A percentile compares a stretch with the other conserved stretches of the same genome.
These are phyloP conservation scores for Ceratocystis smalleyi DNA, from an alignment of 2,329 filamentous ascomycete species.

Conservation along the genomic window DNA sequence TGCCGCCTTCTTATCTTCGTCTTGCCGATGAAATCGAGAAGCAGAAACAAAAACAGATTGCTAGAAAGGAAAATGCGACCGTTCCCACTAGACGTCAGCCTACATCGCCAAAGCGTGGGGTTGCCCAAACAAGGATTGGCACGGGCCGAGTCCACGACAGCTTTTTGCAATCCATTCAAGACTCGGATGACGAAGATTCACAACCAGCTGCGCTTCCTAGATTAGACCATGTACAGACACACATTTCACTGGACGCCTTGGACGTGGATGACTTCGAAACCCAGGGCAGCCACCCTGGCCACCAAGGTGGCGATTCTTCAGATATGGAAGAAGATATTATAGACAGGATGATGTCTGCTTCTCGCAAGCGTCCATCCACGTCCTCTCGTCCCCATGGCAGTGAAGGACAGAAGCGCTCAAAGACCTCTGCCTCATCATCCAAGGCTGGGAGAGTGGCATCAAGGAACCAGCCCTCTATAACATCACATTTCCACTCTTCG, in stretches of 20 bases:
- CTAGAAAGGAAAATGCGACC: background rate
- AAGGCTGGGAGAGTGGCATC: conserved; percentile 18
- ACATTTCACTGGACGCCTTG: conserved; percentile 1
- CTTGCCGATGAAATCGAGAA: conserved; percentile 34
- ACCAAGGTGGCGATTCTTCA: conserved; percentile 24
- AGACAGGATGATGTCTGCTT: conserved; percentile 34
- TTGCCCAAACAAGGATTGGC: conserved; percentile 11
- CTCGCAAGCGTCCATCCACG: conserved; percentile 27
- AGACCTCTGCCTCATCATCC: conserved; percentile 18
- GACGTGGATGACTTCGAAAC: conserved; percentile 23
- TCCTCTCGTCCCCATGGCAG: conserved; percentile 18
- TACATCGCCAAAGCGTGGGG: conserved; percentile 10
- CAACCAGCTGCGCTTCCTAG: conserved; percentile 14
- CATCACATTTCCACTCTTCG: conserved; percentile 20
- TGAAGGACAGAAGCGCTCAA: conserved; percentile 20
- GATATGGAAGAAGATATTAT: conserved; percentile 37
- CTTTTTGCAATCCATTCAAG: conserved; percentile 10
- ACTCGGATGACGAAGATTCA: conserved; percentile 20
- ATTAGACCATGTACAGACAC: conserved; percentile 12
- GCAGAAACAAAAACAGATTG: conserved; percentile 13
- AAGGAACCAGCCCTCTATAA: conserved; percentile 25
- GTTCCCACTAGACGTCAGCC: background rate
- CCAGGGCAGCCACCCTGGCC: conserved; percentile 23
- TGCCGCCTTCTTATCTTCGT: conserved; percentile 52
- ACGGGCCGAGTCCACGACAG: background rate